Evolutionary conservation across 2,329 filamentous ascomycete genomes (phyloP).

Genomic region (Arthroderma sp.): DNA sequence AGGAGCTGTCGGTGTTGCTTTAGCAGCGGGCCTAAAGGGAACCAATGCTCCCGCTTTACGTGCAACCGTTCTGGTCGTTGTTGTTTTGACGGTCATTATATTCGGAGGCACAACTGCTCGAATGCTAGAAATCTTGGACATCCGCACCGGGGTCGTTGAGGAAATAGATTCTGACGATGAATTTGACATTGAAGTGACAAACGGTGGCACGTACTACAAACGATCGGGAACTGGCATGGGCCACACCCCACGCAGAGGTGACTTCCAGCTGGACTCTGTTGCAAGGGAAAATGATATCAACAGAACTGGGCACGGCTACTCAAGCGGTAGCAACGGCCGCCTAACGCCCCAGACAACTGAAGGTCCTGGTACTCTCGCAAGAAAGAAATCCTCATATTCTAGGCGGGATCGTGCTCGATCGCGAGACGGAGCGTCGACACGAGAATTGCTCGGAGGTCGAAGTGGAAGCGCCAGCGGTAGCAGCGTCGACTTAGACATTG

Average conservation of each 20-base stretch:
- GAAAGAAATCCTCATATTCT: constrained; percentile 43
- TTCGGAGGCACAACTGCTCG: constrained; percentile 94
- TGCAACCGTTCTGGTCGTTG: constrained; percentile 92
- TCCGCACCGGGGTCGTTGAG: constrained; percentile 88
- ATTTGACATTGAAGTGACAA: constrained; percentile 81
- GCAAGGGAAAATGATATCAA: constrained; percentile 28
- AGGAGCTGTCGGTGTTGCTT: constrained; percentile 86
- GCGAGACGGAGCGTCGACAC: constrained; percentile 32
- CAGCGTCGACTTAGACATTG: constrained; percentile 36
- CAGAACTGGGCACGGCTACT: constrained; percentile 38
- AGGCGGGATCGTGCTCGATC: constrained; percentile 32
- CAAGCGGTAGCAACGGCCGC: constrained; percentile 45
- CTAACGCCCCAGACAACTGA: constrained; percentile 37
- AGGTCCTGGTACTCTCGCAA: constrained; percentile 27
- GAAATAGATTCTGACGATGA: constrained; percentile 97
- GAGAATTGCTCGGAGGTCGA: constrained; percentile 40
- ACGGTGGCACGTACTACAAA: constrained; percentile 65
- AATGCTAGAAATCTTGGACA: constrained; percentile 96
- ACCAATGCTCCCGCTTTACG: constrained; percentile 71
- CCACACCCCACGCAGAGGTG: constrained; percentile 54
- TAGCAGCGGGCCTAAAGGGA: constrained; percentile 77
- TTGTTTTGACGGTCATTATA: constrained; percentile 95
- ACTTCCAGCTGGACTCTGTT: constrained; percentile 44
- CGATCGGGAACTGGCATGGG: constrained; percentile 66
- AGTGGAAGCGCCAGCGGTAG: constrained; percentile 37